phyloP scores from a whole-genome alignment of 2,329 filamentous ascomycete species.

The Sphaerulina populicola region DNA sequence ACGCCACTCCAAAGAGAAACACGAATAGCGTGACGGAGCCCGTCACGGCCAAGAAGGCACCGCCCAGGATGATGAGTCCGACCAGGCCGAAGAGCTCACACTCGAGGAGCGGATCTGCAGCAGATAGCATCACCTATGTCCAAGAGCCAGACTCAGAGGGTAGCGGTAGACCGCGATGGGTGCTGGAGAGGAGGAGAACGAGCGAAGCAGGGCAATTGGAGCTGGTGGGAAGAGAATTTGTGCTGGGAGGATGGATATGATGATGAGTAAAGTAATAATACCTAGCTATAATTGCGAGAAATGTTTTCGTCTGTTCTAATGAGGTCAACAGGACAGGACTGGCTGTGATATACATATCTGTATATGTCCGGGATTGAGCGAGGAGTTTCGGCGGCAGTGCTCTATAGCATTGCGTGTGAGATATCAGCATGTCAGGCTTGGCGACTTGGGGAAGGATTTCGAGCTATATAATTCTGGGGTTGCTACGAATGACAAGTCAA shows the following conservation, averaged over 20 bases:
- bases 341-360: too few species aligned
- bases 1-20: slow-evolving; percentile 20
- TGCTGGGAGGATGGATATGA: slow-evolving; percentile 47
- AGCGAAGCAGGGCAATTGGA: slow-evolving; percentile 58
- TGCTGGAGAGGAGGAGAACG: slow-evolving; percentile 59
- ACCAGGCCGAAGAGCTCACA: slow-evolving; percentile 16
- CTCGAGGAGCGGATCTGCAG: slow-evolving; percentile 42
- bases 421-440: too few species aligned
- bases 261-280: slow-evolving; percentile 2
- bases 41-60: slow-evolving; percentile 19
- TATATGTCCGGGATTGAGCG: too few species aligned
- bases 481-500: too few species aligned
- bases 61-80: slow-evolving; percentile 5
- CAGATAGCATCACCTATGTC: slow-evolving; percentile 63
- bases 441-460: too few species aligned
- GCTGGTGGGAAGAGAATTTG: slow-evolving; percentile 56
- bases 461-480: too few species aligned
- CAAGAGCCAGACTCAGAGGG: slow-evolving; percentile 53
- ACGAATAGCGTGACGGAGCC: slow-evolving; percentile 11
- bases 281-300: too few species aligned
- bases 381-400: too few species aligned
- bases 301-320: too few species aligned
- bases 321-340: too few species aligned
- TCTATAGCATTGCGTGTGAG: too few species aligned
- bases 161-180: slow-evolving; percentile 54